These are phyloP conservation scores for Nannochloris sp. DNA, from an alignment of 139 green algal genomes.

Conservation along the genomic window DNA sequence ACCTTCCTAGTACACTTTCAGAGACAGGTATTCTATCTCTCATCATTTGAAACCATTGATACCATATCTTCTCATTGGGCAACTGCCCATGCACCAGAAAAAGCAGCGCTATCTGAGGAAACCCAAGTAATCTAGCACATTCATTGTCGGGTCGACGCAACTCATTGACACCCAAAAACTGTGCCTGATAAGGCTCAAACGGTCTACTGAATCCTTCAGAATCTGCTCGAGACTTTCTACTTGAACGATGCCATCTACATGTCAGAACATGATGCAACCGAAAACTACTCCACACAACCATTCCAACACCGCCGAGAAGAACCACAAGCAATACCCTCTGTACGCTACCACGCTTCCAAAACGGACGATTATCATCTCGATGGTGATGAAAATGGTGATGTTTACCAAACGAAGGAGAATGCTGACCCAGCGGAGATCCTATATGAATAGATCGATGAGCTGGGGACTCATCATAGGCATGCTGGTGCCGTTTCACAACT, in stretches of 20 bases:
- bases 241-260: too few relatives aligned
- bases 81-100: conserved; percentile 21
- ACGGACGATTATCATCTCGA: too few relatives aligned
- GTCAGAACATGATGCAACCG: too few relatives aligned
- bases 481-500: neutral
- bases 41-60: neutral
- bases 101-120: conserved; percentile 24
- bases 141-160: neutral
- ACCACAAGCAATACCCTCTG: too few relatives aligned
- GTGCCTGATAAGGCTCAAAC: neutral
- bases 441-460: too few relatives aligned
- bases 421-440: too few relatives aligned
- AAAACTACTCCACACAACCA: too few relatives aligned
- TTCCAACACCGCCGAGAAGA: too few relatives aligned
- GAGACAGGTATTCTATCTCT: neutral
- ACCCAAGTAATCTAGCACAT: neutral
- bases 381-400: too few relatives aligned
- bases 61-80: conserved; percentile 14
- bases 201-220: neutral
- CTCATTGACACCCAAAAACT: neutral
- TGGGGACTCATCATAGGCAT: neutral
- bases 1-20: neutral
- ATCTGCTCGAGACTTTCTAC: neutral
- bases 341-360: too few relatives aligned
- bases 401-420: too few relatives aligned